phyloP scores from a whole-genome alignment of 2,329 filamentous ascomycete genomes.

The Alternaria burnsii region DNA sequence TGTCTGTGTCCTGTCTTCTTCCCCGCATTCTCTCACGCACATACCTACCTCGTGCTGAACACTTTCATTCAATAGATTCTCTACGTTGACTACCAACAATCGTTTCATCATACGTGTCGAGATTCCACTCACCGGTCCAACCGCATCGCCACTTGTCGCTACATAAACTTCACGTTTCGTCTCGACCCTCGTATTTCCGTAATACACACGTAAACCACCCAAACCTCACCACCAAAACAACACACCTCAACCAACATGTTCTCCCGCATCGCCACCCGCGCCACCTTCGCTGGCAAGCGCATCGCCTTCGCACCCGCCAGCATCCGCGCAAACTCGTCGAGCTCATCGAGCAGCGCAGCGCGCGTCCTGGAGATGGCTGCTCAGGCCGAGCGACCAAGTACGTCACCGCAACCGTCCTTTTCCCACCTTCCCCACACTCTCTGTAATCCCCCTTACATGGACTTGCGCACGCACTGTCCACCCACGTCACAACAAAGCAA shows the following conservation, averaged over 20 bases:
- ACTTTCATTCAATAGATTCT: constrained; percentile 1
- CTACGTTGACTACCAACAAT: neutral
- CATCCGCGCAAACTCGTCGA: constrained; percentile 44
- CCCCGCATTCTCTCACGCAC: constrained; percentile 13
- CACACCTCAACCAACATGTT: constrained; percentile 21
- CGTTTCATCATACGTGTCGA: constrained; percentile 15
- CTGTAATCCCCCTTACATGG: neutral
- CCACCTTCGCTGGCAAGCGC: constrained; percentile 32
- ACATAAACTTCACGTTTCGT: neutral
- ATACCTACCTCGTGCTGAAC: neutral
- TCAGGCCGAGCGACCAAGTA: constrained; percentile 43
- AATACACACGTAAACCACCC: neutral
- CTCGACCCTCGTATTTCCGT: neutral
- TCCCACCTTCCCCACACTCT: neutral
- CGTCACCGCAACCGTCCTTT: constrained; percentile 4
- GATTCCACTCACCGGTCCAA: neutral
- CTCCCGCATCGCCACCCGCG: constrained; percentile 29
- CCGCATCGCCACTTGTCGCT: neutral
- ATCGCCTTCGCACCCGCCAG: constrained; percentile 28
- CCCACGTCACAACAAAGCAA: neutral
- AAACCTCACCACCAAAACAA: neutral
- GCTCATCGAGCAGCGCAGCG: constrained; percentile 29
- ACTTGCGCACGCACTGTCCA: neutral
- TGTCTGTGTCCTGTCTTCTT: constrained; percentile 14
- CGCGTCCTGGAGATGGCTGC: constrained; percentile 43